Percentiles rank a stretch among this genome's conserved stretches.
These are phyloP conservation scores for Dillenia suffruticosa DNA, from an alignment of 164 flowering plant species.

Conservation along the genomic window DNA sequence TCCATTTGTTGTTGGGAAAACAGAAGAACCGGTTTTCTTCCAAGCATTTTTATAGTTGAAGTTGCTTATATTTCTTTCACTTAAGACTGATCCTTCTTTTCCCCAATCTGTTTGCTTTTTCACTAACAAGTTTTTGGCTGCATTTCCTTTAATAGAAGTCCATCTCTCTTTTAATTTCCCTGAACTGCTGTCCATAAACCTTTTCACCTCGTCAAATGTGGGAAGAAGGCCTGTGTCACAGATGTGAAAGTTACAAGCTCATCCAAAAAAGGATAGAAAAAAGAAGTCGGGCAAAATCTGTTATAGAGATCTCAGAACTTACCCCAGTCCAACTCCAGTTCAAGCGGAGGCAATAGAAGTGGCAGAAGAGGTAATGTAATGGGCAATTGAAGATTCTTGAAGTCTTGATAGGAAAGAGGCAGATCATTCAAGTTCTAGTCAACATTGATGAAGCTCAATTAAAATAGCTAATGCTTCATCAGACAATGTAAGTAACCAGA, in stretches of 20 bases:
- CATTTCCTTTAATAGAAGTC: slow-evolving; percentile 33
- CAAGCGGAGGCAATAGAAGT: slow-evolving; percentile 32
- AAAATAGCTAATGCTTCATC: slow-evolving; percentile 1
- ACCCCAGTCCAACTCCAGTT: slow-evolving; percentile 60
- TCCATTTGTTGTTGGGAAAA: slow-evolving; percentile 40
- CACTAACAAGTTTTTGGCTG: slow-evolving; percentile 35
- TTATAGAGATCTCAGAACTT: slow-evolving; percentile 11
- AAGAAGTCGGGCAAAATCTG: not conserved
- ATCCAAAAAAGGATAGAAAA: not conserved
- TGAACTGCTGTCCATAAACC: slow-evolving; percentile 29
- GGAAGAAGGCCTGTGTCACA: slow-evolving; percentile 56
- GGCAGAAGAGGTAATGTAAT: slow-evolving; percentile 36
- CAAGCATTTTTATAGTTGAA: slow-evolving; percentile 7
- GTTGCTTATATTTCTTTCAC: slow-evolving; percentile 11
- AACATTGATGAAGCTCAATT: not conserved
- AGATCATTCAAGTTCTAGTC: slow-evolving; percentile 46
- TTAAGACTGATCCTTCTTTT: slow-evolving; percentile 11
- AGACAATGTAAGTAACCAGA: not conserved
- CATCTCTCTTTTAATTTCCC: slow-evolving; percentile 28
- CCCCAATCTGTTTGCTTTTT: slow-evolving; percentile 5
- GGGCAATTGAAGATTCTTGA: slow-evolving; percentile 39
- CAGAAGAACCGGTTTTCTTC: slow-evolving; percentile 30
- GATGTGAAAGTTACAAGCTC: no score
- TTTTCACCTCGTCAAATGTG: slow-evolving; percentile 46
- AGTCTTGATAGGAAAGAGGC: slow-evolving; percentile 49